Base-by-base conservation (phyloP, 2,329 filamentous ascomycete genomes). In the Trichophyton simii region DNA sequence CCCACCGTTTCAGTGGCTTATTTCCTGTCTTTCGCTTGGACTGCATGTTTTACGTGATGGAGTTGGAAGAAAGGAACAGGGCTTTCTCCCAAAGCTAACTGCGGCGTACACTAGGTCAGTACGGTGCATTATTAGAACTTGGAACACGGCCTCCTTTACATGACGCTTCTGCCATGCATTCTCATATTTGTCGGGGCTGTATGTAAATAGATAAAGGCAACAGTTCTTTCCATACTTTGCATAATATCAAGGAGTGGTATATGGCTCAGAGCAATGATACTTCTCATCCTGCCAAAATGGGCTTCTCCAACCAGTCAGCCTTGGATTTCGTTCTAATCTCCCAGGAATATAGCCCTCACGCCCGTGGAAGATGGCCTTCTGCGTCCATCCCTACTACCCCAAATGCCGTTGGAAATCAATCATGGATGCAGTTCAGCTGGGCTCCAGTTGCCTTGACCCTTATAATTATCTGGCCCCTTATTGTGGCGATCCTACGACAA, bases 401-500 rank as follows among this genome's bases (percentile, higher is more conserved):
- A 11, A 34, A 13, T 7, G 15, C 15, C n/a, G n/a, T 36, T 15
- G 28, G 8, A n/a, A 11, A 1, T 25, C 50, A n/a, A 20, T 36
- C 31, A 36, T 55, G 50, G 50, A 36, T 36, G 7, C n/a, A 18
- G 11, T 52, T 46, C 9, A 59, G 41, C 18, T 59, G 58, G 58
- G 20, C 15, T 22, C 41, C 50, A 38, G 11, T 52, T 20, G 18
- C 31, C 41, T 7, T 50, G n/a, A 34, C 11, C 2, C 18, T 59
- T 38, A 36, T 59, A n/a, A 4, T 52, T 7, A 15, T 59, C 9
- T 59, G 58, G 58, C 58, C 42, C 4, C 11, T 34, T 20, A 50
- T 52, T 20, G 58, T 59, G 41, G 58, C 58, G 1, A 42, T 25
- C 36, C 44, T 59, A 50, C 41, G 58, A 31, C 36, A 59, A n/a